phyloP scores from a whole-genome alignment of 768 basidiomycete genomes.

The Xerocomellus amylosporus region DNA sequence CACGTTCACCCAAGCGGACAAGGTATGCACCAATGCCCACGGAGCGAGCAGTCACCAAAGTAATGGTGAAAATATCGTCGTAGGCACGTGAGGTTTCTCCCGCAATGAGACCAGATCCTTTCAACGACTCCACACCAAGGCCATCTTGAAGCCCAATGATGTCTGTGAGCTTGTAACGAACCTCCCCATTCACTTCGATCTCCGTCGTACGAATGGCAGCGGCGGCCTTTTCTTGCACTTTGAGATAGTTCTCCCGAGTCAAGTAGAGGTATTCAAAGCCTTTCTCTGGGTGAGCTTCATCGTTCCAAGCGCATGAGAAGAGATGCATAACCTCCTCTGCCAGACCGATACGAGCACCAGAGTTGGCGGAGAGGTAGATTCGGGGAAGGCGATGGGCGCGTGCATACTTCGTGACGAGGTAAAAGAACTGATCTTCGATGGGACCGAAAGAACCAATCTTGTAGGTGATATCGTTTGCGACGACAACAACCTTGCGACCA shows the following conservation, averaged over 20 bases:
- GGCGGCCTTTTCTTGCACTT: conserved; percentile 82
- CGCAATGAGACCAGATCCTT: conserved; percentile 96
- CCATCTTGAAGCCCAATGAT: conserved; percentile 98
- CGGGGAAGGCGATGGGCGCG: conserved; percentile 86
- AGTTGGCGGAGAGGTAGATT: conserved; percentile 98
- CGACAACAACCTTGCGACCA: conserved; percentile 83
- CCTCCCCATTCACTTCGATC: conserved; percentile 82
- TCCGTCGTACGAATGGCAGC: conserved; percentile 78
- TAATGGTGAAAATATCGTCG: conserved; percentile 99
- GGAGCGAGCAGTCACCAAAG: conserved; percentile 95
- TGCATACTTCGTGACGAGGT: conserved; percentile 90
- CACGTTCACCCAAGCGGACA: conserved; percentile 94
- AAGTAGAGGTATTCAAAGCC: conserved; percentile 96
- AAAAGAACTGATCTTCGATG: conserved; percentile 94
- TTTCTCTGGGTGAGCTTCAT: conserved; percentile 80
- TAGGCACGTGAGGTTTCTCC: conserved; percentile 98
- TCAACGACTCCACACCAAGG: conserved; percentile 93
- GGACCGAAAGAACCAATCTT: conserved; percentile 99
- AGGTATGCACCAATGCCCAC: conserved; percentile 99
- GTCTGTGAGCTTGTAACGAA: conserved; percentile 91
- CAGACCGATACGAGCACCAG: conserved; percentile 93
- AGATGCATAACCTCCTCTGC: conserved; percentile 88
- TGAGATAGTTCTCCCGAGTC: conserved; percentile 86
- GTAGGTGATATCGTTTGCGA: conserved; percentile 98
- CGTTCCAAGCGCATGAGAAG: conserved; percentile 92